Conservation (phyloP, 306 rosid species). For the Castanea crenata region DNA sequence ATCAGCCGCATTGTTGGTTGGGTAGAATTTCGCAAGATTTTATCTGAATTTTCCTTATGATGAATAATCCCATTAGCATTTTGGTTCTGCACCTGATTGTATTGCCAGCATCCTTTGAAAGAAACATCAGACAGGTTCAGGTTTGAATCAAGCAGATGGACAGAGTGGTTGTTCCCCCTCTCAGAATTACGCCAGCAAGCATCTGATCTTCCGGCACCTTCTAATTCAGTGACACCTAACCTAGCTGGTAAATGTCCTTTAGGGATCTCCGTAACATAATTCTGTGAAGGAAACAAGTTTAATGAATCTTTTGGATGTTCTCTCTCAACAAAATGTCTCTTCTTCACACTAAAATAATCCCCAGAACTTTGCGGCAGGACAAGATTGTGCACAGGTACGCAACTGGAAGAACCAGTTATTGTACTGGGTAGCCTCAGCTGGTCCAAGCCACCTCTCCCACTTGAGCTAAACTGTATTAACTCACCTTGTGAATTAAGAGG, state of each 20-base stretch:
- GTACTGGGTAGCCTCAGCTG: slow-evolving; percentile 46
- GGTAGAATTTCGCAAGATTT: slow-evolving; percentile 32
- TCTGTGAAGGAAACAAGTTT: slow-evolving; percentile 44
- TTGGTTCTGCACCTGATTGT: slow-evolving; percentile 43
- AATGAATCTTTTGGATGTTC: slow-evolving; percentile 41
- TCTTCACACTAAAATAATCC: slow-evolving; percentile 39
- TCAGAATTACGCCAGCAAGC: slow-evolving; percentile 39
- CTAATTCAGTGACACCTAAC: slow-evolving; percentile 49
- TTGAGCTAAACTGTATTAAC: slow-evolving; percentile 69
- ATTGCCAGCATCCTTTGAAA: slow-evolving; percentile 42
- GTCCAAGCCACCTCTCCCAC: slow-evolving; percentile 33
- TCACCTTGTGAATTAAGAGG: slow-evolving; percentile 97
- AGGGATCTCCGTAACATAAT: slow-evolving; percentile 23
- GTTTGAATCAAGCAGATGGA: slow-evolving; percentile 40
- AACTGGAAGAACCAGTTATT: slow-evolving; percentile 37
- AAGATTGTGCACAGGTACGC: slow-evolving; percentile 36
- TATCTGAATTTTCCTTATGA: slow-evolving; percentile 49
- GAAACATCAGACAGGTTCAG: slow-evolving; percentile 30
- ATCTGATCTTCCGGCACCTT: slow-evolving; percentile 49
- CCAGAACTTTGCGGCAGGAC: slow-evolving; percentile 31
- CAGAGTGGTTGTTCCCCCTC: slow-evolving; percentile 38
- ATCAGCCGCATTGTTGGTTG: slow-evolving; percentile 95
- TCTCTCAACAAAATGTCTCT: slow-evolving; percentile 43
- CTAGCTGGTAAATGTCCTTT: slow-evolving; percentile 50
- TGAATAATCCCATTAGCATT: slow-evolving; percentile 30